Conservation (phyloP, 495 filamentous ascomycete genomes). For the Penicillium robsamsonii region DNA sequence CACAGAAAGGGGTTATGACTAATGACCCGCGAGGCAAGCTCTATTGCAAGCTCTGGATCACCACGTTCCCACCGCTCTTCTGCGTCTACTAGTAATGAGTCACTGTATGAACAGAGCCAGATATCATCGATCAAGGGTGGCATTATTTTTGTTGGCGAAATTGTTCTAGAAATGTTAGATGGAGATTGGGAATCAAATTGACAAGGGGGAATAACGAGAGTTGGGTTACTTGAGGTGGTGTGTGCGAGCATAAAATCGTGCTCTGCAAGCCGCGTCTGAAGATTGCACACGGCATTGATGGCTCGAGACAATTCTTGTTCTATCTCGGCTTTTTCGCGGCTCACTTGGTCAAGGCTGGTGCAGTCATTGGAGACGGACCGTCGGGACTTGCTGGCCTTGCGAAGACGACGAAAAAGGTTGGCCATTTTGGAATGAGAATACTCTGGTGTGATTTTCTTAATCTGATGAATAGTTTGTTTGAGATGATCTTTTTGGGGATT, state of each 20-base stretch:
- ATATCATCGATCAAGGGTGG: conserved; percentile 18
- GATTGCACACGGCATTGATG: background rate
- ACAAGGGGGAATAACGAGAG: background rate
- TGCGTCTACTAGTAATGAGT: conserved; percentile 7
- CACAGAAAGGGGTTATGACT: conserved; percentile 6
- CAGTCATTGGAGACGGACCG: background rate
- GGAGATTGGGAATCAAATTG: background rate
- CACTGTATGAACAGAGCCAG: conserved; percentile 17
- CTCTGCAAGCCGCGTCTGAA: conserved; percentile 17
- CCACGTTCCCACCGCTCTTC: conserved; percentile 20
- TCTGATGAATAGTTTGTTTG: background rate
- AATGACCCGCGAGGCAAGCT: conserved; percentile 7
- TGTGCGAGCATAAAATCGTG: conserved; percentile 3
- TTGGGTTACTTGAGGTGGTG: background rate
- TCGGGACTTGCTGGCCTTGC: background rate
- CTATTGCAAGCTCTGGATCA: conserved; percentile 10
- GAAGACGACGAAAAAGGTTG: background rate
- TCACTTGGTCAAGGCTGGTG: background rate
- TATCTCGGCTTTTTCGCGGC: conserved; percentile 8
- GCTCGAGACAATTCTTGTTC: conserved; percentile 11
- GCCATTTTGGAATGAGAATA: background rate
- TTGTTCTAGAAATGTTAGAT: background rate
- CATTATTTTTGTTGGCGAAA: background rate
- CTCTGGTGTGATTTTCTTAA: background rate
- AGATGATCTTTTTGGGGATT: background rate